A percentile compares a stretch with the other conserved stretches of the same genome.
Evolutionary conservation across 2,329 filamentous ascomycete species (phyloP).

Genomic region (Alternaria gansuensis): DNA sequence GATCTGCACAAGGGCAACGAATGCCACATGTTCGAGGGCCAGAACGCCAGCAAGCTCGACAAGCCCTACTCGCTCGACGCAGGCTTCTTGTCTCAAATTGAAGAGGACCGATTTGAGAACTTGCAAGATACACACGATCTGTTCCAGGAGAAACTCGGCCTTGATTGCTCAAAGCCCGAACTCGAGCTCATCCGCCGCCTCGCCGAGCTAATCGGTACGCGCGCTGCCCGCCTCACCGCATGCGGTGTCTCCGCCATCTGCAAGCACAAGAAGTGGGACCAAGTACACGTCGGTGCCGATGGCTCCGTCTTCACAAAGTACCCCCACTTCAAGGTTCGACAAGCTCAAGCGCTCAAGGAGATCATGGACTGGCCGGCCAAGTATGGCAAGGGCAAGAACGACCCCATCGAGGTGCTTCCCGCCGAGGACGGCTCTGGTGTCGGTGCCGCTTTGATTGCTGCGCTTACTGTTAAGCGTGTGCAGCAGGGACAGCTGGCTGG

Average conservation of each 20-base stretch:
- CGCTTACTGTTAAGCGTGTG: slow-evolving; percentile 70
- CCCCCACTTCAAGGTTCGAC: slow-evolving; percentile 94
- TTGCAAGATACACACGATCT: slow-evolving; percentile 86
- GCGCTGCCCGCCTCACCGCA: slow-evolving; percentile 88
- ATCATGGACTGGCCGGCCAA: slow-evolving; percentile 93
- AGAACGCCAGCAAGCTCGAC: slow-evolving; percentile 81
- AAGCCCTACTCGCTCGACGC: slow-evolving; percentile 91
- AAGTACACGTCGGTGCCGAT: slow-evolving; percentile 94
- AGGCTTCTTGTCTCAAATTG: slow-evolving; percentile 90
- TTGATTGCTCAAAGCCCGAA: slow-evolving; percentile 77
- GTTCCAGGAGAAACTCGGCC: slow-evolving; percentile 77
- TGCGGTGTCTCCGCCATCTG: slow-evolving; percentile 96
- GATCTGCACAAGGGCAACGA: slow-evolving; percentile 75
- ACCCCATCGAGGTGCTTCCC: slow-evolving; percentile 85
- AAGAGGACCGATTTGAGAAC: slow-evolving; percentile 97
- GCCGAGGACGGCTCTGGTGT: slow-evolving; percentile 97
- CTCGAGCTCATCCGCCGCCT: slow-evolving; percentile 88
- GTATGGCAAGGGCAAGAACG: slow-evolving; percentile 68
- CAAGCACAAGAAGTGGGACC: slow-evolving; percentile 90
- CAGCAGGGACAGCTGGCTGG: slow-evolving; percentile 67
- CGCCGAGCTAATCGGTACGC: slow-evolving; percentile 92
- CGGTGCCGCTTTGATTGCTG: slow-evolving; percentile 93
- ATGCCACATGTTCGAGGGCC: slow-evolving; percentile 78
- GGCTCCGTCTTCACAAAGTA: slow-evolving; percentile 99
- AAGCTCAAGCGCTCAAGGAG: slow-evolving; percentile 87